Conservation (phyloP, 345 rosid species). For the Pugionium dolabratum region DNA sequence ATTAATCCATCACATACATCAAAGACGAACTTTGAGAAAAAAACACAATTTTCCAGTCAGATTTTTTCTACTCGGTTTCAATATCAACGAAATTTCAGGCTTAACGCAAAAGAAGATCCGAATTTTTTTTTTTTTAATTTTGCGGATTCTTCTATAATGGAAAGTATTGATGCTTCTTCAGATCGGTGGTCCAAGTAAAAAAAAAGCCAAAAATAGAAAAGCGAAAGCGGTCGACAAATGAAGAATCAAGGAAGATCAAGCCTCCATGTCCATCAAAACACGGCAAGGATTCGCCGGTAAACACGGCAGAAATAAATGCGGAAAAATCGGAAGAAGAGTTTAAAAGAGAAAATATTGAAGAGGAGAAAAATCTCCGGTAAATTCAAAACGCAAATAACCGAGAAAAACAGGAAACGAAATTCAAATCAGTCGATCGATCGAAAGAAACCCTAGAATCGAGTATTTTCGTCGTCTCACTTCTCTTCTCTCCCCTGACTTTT, state of each 20-base stretch:
- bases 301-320: constrained; percentile 4
- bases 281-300: constrained; percentile 39
- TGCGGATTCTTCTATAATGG: constrained; percentile 12
- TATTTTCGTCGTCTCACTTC: constrained; percentile 13
- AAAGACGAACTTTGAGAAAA: constrained; percentile 14
- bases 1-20: constrained; percentile 18
- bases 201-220: constrained; percentile 19
- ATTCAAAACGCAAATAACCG: constrained; percentile 27
- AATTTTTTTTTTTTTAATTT: neutral
- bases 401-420: neutral
- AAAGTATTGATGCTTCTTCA: constrained; percentile 28
- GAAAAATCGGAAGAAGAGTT: constrained; percentile 16
- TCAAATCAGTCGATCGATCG: too few species aligned
- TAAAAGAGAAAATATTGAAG: neutral
- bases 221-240: constrained; percentile 5
- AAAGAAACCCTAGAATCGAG: constrained; percentile 21
- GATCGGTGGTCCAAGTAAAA: constrained; percentile 28
- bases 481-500: constrained; percentile 3
- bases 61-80: neutral
- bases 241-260: neutral
- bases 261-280: constrained; percentile 28
- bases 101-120: neutral
- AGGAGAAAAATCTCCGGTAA: constrained; percentile 1
- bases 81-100: constrained; percentile 11
- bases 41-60: too few species aligned